phyloP scores from a whole-genome alignment of 1,139 yeast species.

The Hansenula anomala region DNA sequence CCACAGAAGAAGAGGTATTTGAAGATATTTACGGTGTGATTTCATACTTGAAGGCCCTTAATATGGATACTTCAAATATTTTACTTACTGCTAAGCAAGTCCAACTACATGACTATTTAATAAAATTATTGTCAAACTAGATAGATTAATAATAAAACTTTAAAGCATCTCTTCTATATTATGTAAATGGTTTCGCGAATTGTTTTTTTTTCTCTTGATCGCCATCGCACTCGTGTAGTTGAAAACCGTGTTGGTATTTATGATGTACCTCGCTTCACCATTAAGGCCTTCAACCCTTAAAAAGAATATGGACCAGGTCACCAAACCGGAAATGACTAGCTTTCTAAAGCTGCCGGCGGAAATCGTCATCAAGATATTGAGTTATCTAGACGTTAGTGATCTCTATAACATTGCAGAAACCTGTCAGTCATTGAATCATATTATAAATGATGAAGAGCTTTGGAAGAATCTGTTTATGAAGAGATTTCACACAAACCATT shows the following conservation, averaged over 20 bases:
- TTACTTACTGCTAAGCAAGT: background rate
- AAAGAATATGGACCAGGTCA: too few relatives aligned
- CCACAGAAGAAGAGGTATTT: conserved; percentile 18
- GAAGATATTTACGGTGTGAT: conserved; percentile 10
- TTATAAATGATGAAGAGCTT: conserved; percentile 51
- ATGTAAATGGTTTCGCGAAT: too few relatives aligned
- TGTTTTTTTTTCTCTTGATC: too few relatives aligned
- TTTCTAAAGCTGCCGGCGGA: conserved; percentile 49
- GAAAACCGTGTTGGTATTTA: too few relatives aligned
- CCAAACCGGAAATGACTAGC: background rate
- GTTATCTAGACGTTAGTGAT: conserved; percentile 52
- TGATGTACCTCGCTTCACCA: too few relatives aligned
- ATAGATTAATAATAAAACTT: too few relatives aligned
- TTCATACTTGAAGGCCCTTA: conserved; percentile 4
- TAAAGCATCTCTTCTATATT: too few relatives aligned
- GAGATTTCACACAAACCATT: conserved; percentile 39
- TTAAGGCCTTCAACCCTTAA: too few relatives aligned
- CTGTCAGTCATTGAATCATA: conserved; percentile 46
- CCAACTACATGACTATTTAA: background rate
- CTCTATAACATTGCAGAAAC: conserved; percentile 46
- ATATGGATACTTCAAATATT: background rate
- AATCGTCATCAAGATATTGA: conserved; percentile 48
- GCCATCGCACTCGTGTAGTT: too few relatives aligned
- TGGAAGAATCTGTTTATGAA: conserved; percentile 56
- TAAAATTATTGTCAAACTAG: background rate